Conservation (phyloP, 192 early-diverging fungal species). For the Pilaira anomala region DNA sequence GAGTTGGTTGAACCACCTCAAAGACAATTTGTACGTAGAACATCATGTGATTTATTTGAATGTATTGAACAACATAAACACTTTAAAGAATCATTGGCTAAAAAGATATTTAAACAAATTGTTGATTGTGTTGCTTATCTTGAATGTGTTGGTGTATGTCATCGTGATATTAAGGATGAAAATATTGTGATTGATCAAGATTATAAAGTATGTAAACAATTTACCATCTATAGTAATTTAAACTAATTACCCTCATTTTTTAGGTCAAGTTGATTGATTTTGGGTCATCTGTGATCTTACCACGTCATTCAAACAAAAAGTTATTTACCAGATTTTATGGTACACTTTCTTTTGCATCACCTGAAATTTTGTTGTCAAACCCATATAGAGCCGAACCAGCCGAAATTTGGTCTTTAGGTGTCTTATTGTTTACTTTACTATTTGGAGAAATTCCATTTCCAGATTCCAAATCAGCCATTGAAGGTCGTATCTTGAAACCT, state of each 20-base stretch:
- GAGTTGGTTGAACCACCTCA: neutral
- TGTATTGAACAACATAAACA: slow-evolving; percentile 66
- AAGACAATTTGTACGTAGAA: slow-evolving; percentile 43
- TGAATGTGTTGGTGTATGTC: slow-evolving; percentile 60
- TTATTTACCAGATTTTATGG: slow-evolving; percentile 47
- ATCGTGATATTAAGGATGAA: slow-evolving; percentile 82
- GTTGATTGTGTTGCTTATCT: slow-evolving; percentile 63
- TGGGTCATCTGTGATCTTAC: slow-evolving; percentile 49
- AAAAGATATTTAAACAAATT: slow-evolving; percentile 69
- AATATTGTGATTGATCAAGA: slow-evolving; percentile 50
- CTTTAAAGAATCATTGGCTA: slow-evolving; percentile 62
- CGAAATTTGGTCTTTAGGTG: slow-evolving; percentile 76
- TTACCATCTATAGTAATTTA: slow-evolving; percentile 1
- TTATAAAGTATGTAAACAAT: slow-evolving; percentile 23
- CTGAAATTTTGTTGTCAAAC: slow-evolving; percentile 60
- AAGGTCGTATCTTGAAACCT: slow-evolving; percentile 35
- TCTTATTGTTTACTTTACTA: slow-evolving; percentile 56
- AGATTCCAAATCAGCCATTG: slow-evolving; percentile 42
- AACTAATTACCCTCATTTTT: neutral
- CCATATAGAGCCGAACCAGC: slow-evolving; percentile 61
- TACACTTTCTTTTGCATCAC: slow-evolving; percentile 56
- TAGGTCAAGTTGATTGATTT: slow-evolving; percentile 68
- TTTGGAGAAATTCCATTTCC: slow-evolving; percentile 62
- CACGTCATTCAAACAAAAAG: slow-evolving; percentile 8
- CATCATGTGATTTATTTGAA: slow-evolving; percentile 71